Evolutionary conservation across 148 eudicot genomes (phyloP).

Genomic region (Rhododendron williamsianum): DNA sequence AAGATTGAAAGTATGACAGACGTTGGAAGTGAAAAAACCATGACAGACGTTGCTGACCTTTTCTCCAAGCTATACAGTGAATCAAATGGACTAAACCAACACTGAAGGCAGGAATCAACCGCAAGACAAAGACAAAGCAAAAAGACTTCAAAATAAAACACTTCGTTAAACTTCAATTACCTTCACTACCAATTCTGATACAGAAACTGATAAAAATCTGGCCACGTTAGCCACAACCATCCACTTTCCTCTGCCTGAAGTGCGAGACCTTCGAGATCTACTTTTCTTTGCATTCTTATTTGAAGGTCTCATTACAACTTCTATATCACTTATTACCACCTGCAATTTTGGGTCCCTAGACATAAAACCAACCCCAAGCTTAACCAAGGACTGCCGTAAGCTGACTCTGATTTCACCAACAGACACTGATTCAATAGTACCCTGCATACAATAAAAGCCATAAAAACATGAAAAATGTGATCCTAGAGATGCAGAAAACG

Average conservation of each 20-base stretch:
- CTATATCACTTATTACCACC: constrained; percentile 69
- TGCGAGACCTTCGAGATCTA: constrained; percentile 52
- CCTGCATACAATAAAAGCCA: constrained; percentile 43
- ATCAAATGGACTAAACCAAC: constrained; percentile 2
- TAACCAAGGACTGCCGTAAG: constrained; percentile 85
- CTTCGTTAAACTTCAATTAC: constrained; percentile 28
- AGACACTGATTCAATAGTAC: constrained; percentile 83
- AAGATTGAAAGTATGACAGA: too few species aligned
- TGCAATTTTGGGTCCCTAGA: constrained; percentile 93
- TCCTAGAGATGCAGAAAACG: constrained; percentile 8
- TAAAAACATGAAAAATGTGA: constrained; percentile 18
- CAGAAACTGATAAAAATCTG: constrained; percentile 78
- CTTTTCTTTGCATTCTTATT: constrained; percentile 45
- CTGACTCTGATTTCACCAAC: constrained; percentile 93
- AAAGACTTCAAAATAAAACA: neutral
- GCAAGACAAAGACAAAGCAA: neutral
- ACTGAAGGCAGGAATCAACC: constrained; percentile 5
- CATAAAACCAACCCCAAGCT: constrained; percentile 80
- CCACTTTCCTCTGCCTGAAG: constrained; percentile 84
- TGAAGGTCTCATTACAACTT: constrained; percentile 71
- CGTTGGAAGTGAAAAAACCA: neutral
- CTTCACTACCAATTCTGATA: constrained; percentile 76
- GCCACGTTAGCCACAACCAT: constrained; percentile 84
- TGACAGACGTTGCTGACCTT: neutral
- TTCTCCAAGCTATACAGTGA: neutral